Evolutionary conservation across 306 rosid species (phyloP).

Genomic region (Prunus dulcis): DNA sequence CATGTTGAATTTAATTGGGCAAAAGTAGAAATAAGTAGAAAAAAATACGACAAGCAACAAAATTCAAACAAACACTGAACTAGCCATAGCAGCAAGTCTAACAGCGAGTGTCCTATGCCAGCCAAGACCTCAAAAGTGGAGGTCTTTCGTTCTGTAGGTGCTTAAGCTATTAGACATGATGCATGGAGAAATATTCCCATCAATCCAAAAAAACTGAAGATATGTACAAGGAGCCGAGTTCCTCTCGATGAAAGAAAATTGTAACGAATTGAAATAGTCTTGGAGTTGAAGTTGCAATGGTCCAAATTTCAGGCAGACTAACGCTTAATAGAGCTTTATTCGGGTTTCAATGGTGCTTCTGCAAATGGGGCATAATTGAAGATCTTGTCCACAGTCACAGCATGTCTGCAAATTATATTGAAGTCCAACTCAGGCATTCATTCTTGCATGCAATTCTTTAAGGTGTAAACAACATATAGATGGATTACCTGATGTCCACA

Average conservation of each 20-base stretch:
- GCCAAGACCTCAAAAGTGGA: not conserved
- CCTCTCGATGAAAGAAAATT: slow-evolving; percentile 9
- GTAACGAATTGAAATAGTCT: slow-evolving; percentile 15
- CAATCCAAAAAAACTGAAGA: slow-evolving; percentile 13
- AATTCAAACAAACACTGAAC: not conserved
- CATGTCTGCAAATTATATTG: slow-evolving; percentile 63
- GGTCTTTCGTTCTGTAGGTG: not conserved
- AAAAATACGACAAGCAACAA: not conserved
- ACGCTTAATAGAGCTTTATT: slow-evolving; percentile 69
- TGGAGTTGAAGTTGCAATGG: slow-evolving; percentile 18
- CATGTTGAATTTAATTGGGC: not conserved
- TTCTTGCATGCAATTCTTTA: slow-evolving; percentile 12
- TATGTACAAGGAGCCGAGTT: slow-evolving; percentile 44
- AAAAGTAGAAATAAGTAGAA: not conserved
- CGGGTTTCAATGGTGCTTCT: slow-evolving; percentile 60
- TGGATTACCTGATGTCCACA: slow-evolving; percentile 87
- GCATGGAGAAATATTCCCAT: not conserved
- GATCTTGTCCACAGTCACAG: slow-evolving; percentile 79
- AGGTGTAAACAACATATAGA: slow-evolving; percentile 4
- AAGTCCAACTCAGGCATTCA: not conserved
- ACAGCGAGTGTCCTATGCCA: not conserved
- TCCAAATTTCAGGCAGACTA: slow-evolving; percentile 1
- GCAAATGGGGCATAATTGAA: slow-evolving; percentile 82
- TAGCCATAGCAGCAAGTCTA: not conserved
- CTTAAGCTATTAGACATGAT: not conserved